Base-by-base conservation (phyloP, 352 stramenopile genomes). In the Phytopythium chamaehyphon region DNA sequence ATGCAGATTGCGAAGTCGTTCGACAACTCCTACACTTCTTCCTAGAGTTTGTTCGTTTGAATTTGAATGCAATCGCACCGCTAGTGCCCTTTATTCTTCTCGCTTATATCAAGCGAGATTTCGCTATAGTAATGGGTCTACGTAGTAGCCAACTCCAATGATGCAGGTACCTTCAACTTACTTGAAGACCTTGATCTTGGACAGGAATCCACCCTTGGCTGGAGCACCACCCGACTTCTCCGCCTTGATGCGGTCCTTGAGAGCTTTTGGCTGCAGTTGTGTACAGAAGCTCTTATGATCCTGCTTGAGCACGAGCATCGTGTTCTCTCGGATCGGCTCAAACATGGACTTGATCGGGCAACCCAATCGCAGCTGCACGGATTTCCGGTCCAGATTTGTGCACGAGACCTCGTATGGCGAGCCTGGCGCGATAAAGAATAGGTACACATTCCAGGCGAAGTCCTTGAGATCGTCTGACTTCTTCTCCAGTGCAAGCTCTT, bases 261-360 rank as follows among this genome's bases (percentile, higher is more conserved):
- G 65, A 40, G 64, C 77, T 65, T 93, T 93, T 45, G 62, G 38
- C 55, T 87, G 73, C 38, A 90, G 65, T 47, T 86, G 73, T 51
- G 71, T 55, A 48, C 81, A 79, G 49, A 93, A 93, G 3, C 71
- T 66, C 64, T 90, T 90, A 66, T 89, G 76, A 62, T 93, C 83
- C 57, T 90, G 83, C 60, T 88, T 88, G 45, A 93, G 67, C 56
- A 90, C 82, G 24, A 89, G 71, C 64, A 93, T 81, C 19, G 83
- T 91, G 62, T 88, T 90, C 61, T 93, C 83, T 50, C 88, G 89
- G 61, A 93, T 88, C 19, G 82, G 76, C 57, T 90, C 76, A 46
- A 93, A 93, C 77, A 90, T 93, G 51, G 63, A 72, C 61, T 86
- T 85, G 35, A 71, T 86, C 10, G 80, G 80, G 54, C 83, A 91